phyloP scores from a whole-genome alignment of 225 moss, liverwort and hornwort genomes.

The Polytrichum commune region DNA sequence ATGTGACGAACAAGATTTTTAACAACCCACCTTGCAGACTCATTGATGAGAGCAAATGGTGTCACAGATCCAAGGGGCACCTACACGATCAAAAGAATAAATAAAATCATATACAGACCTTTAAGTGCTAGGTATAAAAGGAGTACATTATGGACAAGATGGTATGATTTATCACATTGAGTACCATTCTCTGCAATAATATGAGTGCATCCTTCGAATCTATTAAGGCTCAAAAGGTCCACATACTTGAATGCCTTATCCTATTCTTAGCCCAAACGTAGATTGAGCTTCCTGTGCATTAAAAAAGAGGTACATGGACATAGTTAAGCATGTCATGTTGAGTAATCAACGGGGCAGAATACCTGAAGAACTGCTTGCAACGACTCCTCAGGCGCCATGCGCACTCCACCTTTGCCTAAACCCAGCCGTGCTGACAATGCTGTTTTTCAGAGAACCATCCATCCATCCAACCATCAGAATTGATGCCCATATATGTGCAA shows the following conservation, averaged over 20 bases:
- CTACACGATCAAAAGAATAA: conserved; percentile 27
- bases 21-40: conserved; percentile 64
- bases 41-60: conserved; percentile 79
- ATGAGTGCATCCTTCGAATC: too few relatives aligned
- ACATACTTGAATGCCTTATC: too few relatives aligned
- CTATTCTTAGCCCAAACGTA: too few relatives aligned
- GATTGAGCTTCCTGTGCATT: too few relatives aligned
- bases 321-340: too few relatives aligned
- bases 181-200: too few relatives aligned
- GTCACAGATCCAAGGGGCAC: conserved; percentile 81
- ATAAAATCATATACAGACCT: too few relatives aligned
- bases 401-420: conserved; percentile 78
- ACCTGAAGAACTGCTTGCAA: conserved; percentile 70
- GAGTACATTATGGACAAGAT: too few relatives aligned
- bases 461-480: background rate
- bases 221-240: too few relatives aligned
- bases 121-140: too few relatives aligned
- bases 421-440: conserved; percentile 73
- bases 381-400: conserved; percentile 71
- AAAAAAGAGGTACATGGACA: too few relatives aligned
- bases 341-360: background rate
- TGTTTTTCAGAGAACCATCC: conserved; percentile 23
- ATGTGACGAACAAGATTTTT: background rate
- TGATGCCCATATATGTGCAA: background rate
- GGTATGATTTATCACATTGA: too few relatives aligned